These are phyloP conservation scores for Paraphoma sp. DNA, from an alignment of 2,329 filamentous ascomycete genomes.

Conservation along the genomic window DNA sequence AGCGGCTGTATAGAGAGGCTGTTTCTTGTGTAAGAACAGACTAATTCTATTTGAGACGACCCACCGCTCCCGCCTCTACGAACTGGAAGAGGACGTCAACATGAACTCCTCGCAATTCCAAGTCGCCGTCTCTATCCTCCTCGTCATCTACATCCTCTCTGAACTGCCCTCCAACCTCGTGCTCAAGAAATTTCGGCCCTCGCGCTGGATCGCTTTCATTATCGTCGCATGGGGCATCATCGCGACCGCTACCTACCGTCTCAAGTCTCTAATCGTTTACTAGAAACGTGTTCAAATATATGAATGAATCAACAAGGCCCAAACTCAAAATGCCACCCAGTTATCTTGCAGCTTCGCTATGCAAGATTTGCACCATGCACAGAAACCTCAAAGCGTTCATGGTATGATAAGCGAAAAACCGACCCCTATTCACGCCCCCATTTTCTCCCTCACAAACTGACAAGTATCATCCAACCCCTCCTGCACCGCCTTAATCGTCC, in stretches of 20 bases:
- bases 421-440: constrained; percentile 6
- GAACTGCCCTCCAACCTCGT: constrained; percentile 56
- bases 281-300: no score
- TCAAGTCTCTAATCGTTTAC: no score
- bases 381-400: no score
- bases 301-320: no score
- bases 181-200: constrained; percentile 54
- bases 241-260: constrained; percentile 54
- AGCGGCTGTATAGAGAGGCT: no score
- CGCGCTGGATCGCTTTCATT: constrained; percentile 65
- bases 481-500: constrained; percentile 44
- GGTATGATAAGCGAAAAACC: no score
- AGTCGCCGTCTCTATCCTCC: constrained; percentile 53
- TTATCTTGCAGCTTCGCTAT: no score
- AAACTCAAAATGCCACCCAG: no score
- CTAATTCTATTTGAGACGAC: no score
- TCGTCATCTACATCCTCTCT: constrained; percentile 54
- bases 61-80: constrained; percentile 65
- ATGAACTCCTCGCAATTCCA: constrained; percentile 73
- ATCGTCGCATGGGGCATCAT: constrained; percentile 63
- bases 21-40: no score
- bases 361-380: no score
- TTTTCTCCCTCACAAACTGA: constrained; percentile 46
- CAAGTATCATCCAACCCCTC: constrained; percentile 50
- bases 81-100: constrained; percentile 67